Evolutionary conservation across 2,329 filamentous ascomycete species (phyloP).

Genomic region (Colletotrichum simmondsii): DNA sequence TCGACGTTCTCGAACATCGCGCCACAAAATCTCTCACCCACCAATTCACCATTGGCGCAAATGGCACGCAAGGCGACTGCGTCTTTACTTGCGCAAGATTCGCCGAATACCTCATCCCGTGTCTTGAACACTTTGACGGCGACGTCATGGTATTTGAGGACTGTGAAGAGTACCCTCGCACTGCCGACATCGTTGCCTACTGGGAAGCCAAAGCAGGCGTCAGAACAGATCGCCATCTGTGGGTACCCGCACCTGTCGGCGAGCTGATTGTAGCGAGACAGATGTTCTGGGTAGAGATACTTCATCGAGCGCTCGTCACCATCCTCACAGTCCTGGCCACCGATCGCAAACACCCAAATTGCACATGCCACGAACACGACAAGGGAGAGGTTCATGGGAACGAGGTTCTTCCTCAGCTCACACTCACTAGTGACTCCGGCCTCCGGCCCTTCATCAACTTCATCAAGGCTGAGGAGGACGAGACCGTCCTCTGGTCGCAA

Average conservation of each 20-base stretch:
- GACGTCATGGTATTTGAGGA: not conserved
- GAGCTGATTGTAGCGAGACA: not conserved
- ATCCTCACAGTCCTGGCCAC: not conserved
- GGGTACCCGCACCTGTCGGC: not conserved
- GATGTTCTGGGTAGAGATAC: not conserved
- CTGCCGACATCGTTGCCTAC: not conserved
- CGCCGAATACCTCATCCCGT: not conserved
- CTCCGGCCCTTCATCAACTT: not conserved
- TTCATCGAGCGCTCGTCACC: not conserved
- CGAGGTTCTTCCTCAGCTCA: not conserved
- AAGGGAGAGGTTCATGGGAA: not conserved
- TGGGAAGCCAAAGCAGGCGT: not conserved
- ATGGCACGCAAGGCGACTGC: slow-evolving; percentile 33
- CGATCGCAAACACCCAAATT: not conserved
- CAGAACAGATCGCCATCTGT: not conserved
- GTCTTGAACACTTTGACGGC: not conserved
- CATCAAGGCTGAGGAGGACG: not conserved
- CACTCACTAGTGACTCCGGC: not conserved
- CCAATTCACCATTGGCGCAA: slow-evolving; percentile 47
- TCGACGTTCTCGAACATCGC: slow-evolving; percentile 52
- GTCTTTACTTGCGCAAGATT: not conserved
- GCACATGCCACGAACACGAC: not conserved
- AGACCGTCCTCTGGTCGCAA: not conserved
- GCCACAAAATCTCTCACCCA: slow-evolving; percentile 46
- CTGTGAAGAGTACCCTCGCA: not conserved